These are phyloP conservation scores for Ceriops tagal DNA, from an alignment of 345 rosid species.

Conservation along the genomic window DNA sequence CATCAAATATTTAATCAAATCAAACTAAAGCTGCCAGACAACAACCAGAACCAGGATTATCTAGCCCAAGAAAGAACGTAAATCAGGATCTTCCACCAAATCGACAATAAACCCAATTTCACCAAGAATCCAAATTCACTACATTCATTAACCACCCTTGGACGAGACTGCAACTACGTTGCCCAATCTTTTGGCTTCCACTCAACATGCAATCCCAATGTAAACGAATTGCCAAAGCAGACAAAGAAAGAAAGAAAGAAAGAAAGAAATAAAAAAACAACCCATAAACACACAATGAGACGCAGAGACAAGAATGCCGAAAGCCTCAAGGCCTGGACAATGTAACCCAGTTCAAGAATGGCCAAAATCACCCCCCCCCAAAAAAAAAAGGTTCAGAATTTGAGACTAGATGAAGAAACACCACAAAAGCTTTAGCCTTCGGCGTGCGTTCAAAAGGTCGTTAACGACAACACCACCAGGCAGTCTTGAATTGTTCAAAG, in stretches of 20 bases:
- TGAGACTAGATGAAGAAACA: not conserved
- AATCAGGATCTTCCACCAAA: conserved; percentile 14
- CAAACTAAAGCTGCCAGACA: not conserved
- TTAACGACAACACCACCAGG: not conserved
- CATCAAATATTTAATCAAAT: not conserved
- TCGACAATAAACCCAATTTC: conserved; percentile 3
- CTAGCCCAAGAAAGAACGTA: conserved; percentile 11
- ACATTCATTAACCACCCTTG: conserved; percentile 13
- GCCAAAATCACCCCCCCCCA: conserved; percentile 3
- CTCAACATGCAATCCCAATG: not conserved
- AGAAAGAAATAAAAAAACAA: too few species aligned
- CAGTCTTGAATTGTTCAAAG: conserved; percentile 11
- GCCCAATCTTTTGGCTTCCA: not conserved
- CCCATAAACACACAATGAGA: not conserved
- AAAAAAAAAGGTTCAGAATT: not conserved
- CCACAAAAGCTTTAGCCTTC: not conserved
- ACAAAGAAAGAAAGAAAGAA: not conserved
- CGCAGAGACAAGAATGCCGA: not conserved
- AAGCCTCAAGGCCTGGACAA: not conserved
- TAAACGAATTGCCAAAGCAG: not conserved
- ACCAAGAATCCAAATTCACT: conserved; percentile 12
- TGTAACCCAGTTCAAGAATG: not conserved
- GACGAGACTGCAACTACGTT: not conserved
- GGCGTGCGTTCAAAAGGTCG: not conserved
- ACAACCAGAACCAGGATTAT: conserved; percentile 4